Evolutionary conservation across 2,329 filamentous ascomycete species (phyloP), one percentile per base, ranked within the genome.

Genomic region (Colletotrichum sp.): DNA sequence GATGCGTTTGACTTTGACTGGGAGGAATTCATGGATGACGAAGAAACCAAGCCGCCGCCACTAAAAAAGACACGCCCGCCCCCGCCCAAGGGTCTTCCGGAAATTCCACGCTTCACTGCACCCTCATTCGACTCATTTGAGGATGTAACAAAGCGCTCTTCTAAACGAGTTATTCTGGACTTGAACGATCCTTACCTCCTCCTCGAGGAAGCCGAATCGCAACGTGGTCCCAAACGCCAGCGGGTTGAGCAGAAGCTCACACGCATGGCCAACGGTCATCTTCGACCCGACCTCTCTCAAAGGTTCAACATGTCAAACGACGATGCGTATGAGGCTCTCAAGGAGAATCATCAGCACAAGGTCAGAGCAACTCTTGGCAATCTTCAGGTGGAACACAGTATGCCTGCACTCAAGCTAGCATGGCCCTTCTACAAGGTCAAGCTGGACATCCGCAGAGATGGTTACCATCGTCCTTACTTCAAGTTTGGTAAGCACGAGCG

Each of bases 241-340:
- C 89, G 88, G 58, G 80, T 87, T 16, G 87, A 91, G 73, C 85
- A 88, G 67, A 92, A 92, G 77, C 89, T 91, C 78, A 93, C 91
- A 84, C 93, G 90, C 77, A 93, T 92, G 87, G 92, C 91, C 9
- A 93, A 91, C 72, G 92, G 93, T 18, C 93, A 92, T 66, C 86
- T 95, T 56, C 92, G 93, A 5, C 94, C 93, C 70, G 93, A 95
- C 71, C 90, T 98, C 43, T 91, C 91, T 48, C 91, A 94, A 79
- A 93, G 96, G 56, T 99, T 98, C 89, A 98, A 98, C 82, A 94
- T 97, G 74, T 98, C 96, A 34, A 98, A 98, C 78, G 97, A 99
- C 81, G 94, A 97, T 75, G 96, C 96, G 3, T 99, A 99, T 83
- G 96, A 98, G 81, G 92, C 96, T 76, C 91, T 99, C 60, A 98